A percentile compares a stretch with the other conserved stretches of the same genome.
Evolutionary conservation across 768 basidiomycete species (phyloP).

Genomic region (Rhodosporidiobolus odoratus): DNA sequence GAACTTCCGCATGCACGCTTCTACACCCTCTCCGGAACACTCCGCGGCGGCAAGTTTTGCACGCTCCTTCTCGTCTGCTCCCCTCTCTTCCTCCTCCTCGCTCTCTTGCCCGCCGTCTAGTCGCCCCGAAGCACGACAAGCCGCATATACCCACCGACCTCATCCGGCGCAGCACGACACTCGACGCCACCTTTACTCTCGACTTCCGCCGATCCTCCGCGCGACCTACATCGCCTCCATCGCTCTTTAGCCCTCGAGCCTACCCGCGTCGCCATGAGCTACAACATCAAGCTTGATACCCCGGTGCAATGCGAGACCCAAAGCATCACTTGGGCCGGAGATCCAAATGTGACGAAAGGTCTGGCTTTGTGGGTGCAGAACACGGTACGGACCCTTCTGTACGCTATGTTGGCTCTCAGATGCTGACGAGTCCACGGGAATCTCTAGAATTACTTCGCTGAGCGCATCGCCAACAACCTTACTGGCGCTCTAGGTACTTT

Average conservation of each 20-base stretch:
- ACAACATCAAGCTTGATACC: not conserved
- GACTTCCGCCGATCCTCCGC: no score
- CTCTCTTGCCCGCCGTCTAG: not conserved
- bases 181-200: not conserved
- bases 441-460: constrained; percentile 2
- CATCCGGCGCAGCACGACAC: no score
- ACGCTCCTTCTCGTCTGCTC: not conserved
- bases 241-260: no score
- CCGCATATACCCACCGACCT: no score
- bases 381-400: not conserved
- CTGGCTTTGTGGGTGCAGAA: not conserved
- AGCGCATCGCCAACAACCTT: not conserved
- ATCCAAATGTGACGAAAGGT: not conserved
- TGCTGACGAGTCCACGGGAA: not conserved
- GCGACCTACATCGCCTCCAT: no score
- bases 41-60: no score
- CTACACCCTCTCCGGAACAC: no score
- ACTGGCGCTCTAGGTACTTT: not conserved
- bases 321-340: not conserved
- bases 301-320: constrained; percentile 3
- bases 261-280: not conserved
- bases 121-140: no score
- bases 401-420: no score
- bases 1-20: no score
- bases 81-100: not conserved